Conservation (phyloP, 2,329 filamentous ascomycete genomes). For the Cladosporium sp. region DNA sequence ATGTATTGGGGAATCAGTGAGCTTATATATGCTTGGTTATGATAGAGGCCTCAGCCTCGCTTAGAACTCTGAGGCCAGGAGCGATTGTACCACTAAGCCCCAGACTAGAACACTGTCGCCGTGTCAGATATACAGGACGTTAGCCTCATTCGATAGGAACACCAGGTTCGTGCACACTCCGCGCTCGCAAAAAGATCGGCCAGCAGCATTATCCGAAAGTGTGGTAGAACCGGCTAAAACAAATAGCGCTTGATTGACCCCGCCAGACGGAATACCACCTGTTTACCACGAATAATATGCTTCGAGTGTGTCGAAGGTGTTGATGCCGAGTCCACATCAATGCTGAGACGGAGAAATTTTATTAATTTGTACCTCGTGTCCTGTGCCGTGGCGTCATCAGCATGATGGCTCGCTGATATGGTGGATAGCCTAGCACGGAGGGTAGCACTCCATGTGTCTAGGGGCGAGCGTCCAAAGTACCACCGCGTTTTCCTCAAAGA, state of each 20-base stretch:
- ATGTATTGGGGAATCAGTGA: background rate
- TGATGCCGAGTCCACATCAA: background rate
- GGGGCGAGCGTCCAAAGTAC: background rate
- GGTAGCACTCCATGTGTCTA: slow-evolving; percentile 1
- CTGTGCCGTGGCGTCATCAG: background rate
- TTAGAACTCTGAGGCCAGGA: background rate
- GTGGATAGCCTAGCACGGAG: slow-evolving; percentile 4
- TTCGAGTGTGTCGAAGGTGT: background rate
- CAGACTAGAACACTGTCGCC: slow-evolving; percentile 1
- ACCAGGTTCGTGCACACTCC: background rate
- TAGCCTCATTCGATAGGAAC: background rate
- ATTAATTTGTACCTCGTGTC: slow-evolving; percentile 2
- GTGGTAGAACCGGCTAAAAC: background rate
- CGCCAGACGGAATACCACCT: background rate
- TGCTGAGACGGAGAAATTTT: slow-evolving; percentile 5
- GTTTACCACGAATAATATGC: background rate
- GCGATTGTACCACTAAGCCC: background rate
- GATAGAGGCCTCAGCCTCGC: background rate
- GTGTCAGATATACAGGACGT: slow-evolving; percentile 6
- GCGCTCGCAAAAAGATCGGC: background rate
- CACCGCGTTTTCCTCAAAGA: background rate
- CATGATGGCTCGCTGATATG: background rate
- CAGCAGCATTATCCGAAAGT: background rate
- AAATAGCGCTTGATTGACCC: background rate
- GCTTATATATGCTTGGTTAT: slow-evolving; percentile 1